Evolutionary conservation across 805 yeast genomes (phyloP).

Genomic region (Suhomyces pyralidae): DNA sequence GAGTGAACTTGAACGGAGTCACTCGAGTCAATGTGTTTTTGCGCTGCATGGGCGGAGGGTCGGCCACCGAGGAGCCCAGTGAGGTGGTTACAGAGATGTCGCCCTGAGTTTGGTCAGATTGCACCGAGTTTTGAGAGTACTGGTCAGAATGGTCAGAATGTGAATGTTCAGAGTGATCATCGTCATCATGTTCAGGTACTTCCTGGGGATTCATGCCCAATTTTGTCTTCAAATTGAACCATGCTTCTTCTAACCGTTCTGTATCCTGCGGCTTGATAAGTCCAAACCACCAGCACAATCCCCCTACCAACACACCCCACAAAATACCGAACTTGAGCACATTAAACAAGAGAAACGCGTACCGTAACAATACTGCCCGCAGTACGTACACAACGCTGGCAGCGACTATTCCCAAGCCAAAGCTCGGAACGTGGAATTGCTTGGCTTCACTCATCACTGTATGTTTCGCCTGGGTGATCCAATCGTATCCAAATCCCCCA

Average conservation of each 20-base stretch:
- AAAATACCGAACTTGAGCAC: constrained; percentile 21
- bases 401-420: constrained; percentile 23
- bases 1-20: constrained; percentile 17
- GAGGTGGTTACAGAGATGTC: neutral
- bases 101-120: no score
- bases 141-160: neutral
- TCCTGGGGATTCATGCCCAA: neutral
- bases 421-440: constrained; percentile 25
- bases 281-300: constrained; percentile 31
- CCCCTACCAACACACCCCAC: constrained; percentile 23
- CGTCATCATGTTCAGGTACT: neutral
- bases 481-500: neutral
- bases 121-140: no score
- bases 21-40: constrained; percentile 21
- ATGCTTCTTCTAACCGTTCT: constrained; percentile 4
- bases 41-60: constrained; percentile 2
- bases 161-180: neutral
- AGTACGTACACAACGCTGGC: constrained; percentile 20
- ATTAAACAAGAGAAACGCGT: constrained; percentile 15
- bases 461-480: neutral
- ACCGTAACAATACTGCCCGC: constrained; percentile 21
- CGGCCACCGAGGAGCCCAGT: no score
- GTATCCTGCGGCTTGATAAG: constrained; percentile 16
- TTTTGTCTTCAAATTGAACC: constrained; percentile 3
- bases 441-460: constrained; percentile 2